phyloP scores from a whole-genome alignment of 768 basidiomycete genomes.

The Vararia minispora region DNA sequence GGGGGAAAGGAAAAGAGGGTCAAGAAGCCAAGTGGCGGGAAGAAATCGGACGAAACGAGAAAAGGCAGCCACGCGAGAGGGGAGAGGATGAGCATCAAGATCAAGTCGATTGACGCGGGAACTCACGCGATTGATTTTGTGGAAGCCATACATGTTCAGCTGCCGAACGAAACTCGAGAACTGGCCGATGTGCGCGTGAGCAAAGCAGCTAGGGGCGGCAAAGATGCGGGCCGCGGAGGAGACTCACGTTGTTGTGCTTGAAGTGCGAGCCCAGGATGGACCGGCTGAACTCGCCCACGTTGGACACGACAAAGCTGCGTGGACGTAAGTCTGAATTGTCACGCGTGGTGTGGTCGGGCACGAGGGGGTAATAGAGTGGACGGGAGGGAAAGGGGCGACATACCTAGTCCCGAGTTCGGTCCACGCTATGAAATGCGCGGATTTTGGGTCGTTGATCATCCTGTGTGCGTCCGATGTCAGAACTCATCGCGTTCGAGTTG shows the following conservation, averaged over 20 bases:
- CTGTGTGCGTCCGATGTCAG: slow-evolving; percentile 24
- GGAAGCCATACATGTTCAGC: slow-evolving; percentile 94
- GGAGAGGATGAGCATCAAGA: not conserved
- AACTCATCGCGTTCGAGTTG: too few species aligned
- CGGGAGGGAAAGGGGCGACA: too few species aligned
- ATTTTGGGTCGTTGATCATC: slow-evolving; percentile 81
- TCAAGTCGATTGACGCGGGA: not conserved
- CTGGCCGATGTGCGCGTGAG: slow-evolving; percentile 24
- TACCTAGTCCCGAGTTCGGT: slow-evolving; percentile 68
- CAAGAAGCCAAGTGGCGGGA: slow-evolving; percentile 3
- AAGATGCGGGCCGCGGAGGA: slow-evolving; percentile 3
- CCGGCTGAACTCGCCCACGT: slow-evolving; percentile 77
- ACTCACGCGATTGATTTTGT: slow-evolving; percentile 82
- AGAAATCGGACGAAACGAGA: slow-evolving; percentile 2
- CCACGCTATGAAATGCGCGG: slow-evolving; percentile 73
- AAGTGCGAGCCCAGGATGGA: slow-evolving; percentile 80
- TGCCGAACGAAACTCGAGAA: slow-evolving; percentile 93
- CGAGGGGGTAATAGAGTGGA: too few species aligned
- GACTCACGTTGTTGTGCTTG: slow-evolving; percentile 78
- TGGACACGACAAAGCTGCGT: slow-evolving; percentile 73
- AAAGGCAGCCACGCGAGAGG: not conserved
- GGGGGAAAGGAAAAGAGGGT: too few species aligned
- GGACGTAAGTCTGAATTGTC: too few species aligned
- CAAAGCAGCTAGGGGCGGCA: slow-evolving; percentile 5
- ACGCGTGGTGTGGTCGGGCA: too few species aligned